phyloP scores from a whole-genome alignment of 176 grass and related monocot species.

The Phoenix roebelenii region DNA sequence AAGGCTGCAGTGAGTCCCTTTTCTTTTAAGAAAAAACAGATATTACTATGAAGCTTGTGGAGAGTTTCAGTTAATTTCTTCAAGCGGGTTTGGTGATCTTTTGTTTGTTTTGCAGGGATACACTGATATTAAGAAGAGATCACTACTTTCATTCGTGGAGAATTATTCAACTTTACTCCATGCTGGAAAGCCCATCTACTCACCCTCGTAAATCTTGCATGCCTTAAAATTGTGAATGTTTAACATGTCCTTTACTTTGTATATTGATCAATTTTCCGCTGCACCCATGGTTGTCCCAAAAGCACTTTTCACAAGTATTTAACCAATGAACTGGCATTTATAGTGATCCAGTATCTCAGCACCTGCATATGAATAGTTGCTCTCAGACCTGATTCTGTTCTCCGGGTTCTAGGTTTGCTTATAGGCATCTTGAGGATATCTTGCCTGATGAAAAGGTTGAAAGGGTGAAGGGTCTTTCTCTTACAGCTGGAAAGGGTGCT shows the following conservation, averaged over 20 bases:
- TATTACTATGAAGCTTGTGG: no score
- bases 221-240: no score
- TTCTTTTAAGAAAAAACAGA: no score
- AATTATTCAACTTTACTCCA: conserved; percentile 61
- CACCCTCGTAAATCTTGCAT: conserved; percentile 40
- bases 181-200: conserved; percentile 60
- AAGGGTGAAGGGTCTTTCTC: conserved; percentile 53
- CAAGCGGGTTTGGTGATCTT: neutral
- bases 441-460: conserved; percentile 73
- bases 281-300: no score
- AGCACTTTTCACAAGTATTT: no score
- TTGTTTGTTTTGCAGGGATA: conserved; percentile 46
- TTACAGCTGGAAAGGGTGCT: conserved; percentile 57
- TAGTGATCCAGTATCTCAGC: no score
- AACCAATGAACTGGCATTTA: no score
- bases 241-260: no score
- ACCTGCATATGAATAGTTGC: no score
- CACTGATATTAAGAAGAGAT: conserved; percentile 89
- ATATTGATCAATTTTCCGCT: no score
- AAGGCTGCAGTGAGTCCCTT: conserved; percentile 67
- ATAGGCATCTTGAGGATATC: conserved; percentile 62
- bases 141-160: conserved; percentile 81
- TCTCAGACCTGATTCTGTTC: no score
- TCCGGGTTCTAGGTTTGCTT: conserved; percentile 46
- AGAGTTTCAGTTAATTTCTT: neutral